Evolutionary conservation across 2,329 filamentous ascomycete species (phyloP).

Genomic region (Sarocladiaceae sp.): DNA sequence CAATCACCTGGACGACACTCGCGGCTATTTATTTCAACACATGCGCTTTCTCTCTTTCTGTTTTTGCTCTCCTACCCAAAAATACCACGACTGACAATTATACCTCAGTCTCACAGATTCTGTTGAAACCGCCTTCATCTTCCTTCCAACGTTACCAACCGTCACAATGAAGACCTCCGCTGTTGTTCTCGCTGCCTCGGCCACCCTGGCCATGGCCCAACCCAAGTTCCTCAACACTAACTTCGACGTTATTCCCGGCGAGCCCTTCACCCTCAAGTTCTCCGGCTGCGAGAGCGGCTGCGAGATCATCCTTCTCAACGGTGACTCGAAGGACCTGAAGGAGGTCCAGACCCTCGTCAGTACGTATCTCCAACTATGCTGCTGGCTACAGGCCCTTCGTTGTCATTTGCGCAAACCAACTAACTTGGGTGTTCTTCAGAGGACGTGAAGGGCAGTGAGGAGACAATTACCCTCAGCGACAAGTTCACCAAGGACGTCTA

Average conservation of each 20-base stretch:
- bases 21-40: background rate
- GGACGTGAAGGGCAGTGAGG: constrained; percentile 10
- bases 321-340: constrained; percentile 21
- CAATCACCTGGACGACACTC: background rate
- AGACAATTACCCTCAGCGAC: constrained; percentile 21
- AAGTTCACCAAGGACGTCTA: constrained; percentile 24
- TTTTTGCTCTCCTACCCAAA: background rate
- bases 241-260: constrained; percentile 21
- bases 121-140: background rate
- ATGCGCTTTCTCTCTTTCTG: too few species aligned
- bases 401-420: background rate
- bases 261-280: constrained; percentile 26
- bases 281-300: constrained; percentile 25
- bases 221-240: constrained; percentile 26
- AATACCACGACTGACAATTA: background rate
- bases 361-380: constrained; percentile 16
- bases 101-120: background rate
- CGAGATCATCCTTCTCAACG: constrained; percentile 28
- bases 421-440: constrained; percentile 6
- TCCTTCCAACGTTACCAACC: constrained; percentile 11
- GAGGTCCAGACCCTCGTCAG: constrained; percentile 24
- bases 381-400: background rate
- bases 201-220: constrained; percentile 21
- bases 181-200: constrained; percentile 21
- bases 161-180: constrained; percentile 32